Percentiles rank a stretch among this genome's conserved stretches.
Evolutionary conservation across 129 eudicot species (phyloP).

Genomic region (Erigeron canadensis): DNA sequence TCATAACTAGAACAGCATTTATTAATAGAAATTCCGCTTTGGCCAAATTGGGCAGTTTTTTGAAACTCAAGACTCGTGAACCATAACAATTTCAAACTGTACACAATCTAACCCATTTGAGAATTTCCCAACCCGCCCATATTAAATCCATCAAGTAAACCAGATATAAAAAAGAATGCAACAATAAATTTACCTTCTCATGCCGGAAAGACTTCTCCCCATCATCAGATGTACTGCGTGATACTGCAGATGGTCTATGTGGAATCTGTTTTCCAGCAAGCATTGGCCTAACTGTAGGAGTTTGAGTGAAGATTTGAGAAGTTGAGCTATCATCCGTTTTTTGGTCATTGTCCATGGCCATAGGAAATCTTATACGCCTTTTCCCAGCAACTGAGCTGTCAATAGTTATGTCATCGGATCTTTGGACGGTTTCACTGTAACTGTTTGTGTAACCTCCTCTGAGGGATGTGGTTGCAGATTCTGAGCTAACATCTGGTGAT

Average conservation of each 20-base stretch:
- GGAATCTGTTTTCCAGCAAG: conserved; percentile 91
- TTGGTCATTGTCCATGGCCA: conserved; percentile 70
- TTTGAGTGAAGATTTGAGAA: conserved; percentile 51
- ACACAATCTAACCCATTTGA: no score
- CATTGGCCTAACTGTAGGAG: conserved; percentile 49
- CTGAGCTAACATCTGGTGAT: conserved; percentile 85
- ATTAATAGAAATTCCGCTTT: no score
- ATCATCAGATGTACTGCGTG: conserved; percentile 47
- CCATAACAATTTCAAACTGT: no score
- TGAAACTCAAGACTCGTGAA: no score
- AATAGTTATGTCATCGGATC: conserved; percentile 88
- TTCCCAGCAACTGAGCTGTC: conserved; percentile 83
- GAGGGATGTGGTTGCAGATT: conserved; percentile 92
- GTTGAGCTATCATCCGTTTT: conserved; percentile 92
- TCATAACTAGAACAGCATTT: no score
- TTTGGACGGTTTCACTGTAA: conserved; percentile 47
- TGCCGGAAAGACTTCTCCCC: conserved; percentile 48
- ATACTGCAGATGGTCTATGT: conserved; percentile 47
- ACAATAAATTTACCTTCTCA: conserved; percentile 50
- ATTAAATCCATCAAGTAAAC: no score
- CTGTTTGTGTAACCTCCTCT: conserved; percentile 68
- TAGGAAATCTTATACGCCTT: conserved; percentile 53
- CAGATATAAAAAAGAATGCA: neutral
- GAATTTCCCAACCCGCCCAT: no score
- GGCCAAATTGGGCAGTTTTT: no score